Evolutionary conservation across 495 filamentous ascomycete species (phyloP), one percentile per base, ranked within the genome.

Genomic region (Penicilliopsis zonata): DNA sequence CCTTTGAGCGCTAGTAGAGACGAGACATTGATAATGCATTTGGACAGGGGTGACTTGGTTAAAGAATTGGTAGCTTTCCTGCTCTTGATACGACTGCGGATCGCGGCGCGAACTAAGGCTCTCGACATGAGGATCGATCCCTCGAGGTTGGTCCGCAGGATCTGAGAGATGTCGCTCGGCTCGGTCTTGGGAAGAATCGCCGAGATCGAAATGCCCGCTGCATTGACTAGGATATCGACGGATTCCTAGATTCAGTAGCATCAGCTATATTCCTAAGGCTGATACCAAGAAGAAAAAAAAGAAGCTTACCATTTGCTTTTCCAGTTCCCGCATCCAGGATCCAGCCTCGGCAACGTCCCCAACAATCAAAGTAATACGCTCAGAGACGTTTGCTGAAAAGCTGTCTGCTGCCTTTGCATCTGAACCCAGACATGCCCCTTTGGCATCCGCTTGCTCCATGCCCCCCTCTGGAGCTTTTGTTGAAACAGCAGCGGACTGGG

Each of bases 21-120:
- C 3, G 83, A 73, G 14, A 93, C 53, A 39, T 90, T 93, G 51
- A 93, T 80, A 28, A 93, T 86, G 42, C 73, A 80, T 45, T 55
- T 61, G 3, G 62, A 62, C 18, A 7, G 37, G 34, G 1, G 35
- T 20, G 0, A 18, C 37, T 30, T 19, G 6, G 26, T 9, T 25
- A 16, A 12, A 16, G 18, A 29, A 5, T 28, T 29, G 10, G 22
- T 18, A 8, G 34, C n/a, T 6, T 35, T 47, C n/a, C 46, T 42
- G 30, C 46, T 52, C 18, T 44, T 55, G 13, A 58, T 28, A 3
- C 55, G 47, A 19, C 45, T 49, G 16, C 60, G 59, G 22, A 67
- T 56, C 9, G 51, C 44, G 13, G 61, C 57, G 12, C 60, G 55
- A 22, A 72, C 56, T 5, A 84, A 52, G 0, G 55, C 52, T 31